These are phyloP conservation scores for Cercospora canescens DNA, from an alignment of 2,329 filamentous ascomycete genomes.

Conservation along the genomic window DNA sequence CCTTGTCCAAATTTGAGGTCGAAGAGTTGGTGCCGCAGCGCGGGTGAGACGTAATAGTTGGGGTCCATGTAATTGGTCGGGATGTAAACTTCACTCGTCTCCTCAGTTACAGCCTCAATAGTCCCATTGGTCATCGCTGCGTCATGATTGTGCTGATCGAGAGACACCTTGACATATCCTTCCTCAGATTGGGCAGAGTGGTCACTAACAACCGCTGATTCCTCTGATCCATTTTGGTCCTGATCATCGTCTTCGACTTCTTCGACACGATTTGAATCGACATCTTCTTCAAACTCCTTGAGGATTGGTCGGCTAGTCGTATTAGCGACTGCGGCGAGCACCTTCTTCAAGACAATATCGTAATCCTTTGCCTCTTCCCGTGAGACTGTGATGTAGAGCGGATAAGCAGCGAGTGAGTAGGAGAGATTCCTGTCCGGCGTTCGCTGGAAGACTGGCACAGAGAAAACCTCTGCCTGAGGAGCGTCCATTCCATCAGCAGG, in stretches of 20 bases:
- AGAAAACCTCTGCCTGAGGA: conserved; percentile 62
- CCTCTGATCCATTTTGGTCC: conserved; percentile 49
- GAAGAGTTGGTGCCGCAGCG: conserved; percentile 69
- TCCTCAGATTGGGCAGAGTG: conserved; percentile 86
- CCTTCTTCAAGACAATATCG: conserved; percentile 75
- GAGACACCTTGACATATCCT: conserved; percentile 84
- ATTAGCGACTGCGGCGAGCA: conserved; percentile 72
- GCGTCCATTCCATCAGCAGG: conserved; percentile 55
- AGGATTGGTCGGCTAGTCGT: conserved; percentile 73
- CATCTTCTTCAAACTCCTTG: conserved; percentile 43
- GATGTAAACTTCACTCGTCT: conserved; percentile 23
- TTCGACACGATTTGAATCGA: conserved; percentile 5
- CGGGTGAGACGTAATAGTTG: conserved; percentile 54
- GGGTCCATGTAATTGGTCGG: conserved; percentile 30
- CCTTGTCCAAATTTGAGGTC: conserved; percentile 66
- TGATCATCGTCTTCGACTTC: conserved; percentile 37
- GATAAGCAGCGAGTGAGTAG: conserved; percentile 26
- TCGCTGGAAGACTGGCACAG: conserved; percentile 73
- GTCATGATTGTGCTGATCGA: conserved; percentile 58
- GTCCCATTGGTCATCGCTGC: conserved; percentile 7
- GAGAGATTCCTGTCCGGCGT: conserved; percentile 45
- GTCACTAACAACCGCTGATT: conserved; percentile 64
- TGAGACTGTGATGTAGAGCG: conserved; percentile 71
- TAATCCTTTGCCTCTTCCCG: conserved; percentile 69
- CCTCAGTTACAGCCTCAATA: not conserved